Base-by-base conservation (phyloP, 441 rosid species). In the Aleurites moluccanus region DNA sequence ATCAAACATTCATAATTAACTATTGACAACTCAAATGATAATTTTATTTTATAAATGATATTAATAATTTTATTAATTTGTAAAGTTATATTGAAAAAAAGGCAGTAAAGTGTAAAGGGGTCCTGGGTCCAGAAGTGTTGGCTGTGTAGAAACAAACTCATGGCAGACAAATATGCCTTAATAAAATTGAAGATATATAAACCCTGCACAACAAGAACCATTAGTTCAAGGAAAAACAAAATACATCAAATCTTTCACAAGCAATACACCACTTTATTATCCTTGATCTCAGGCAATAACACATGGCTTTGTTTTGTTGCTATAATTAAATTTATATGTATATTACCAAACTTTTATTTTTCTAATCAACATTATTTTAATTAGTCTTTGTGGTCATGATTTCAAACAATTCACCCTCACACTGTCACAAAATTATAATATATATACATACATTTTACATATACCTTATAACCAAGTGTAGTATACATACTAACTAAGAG, bases 241-340 rank as follows among this genome's bases (percentile, higher is more conserved):
- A 68, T 10, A 27, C 75, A 71, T 78, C 80, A 81, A 80, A 74
- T 79, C 77, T 74, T 18, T 70, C 25, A 23, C 57, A 68, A 60
- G 52, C 74, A 65, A 62, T 52, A 49, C 71, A 53, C 63, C 49
- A 70, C 49, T 69, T 76, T 53, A 60, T 77, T 67, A 72, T 61
- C 78, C 79, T 78, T 73, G 72, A 78, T 83, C 70, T 72, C 59
- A 75, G 85, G 78, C 83, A 69, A 78, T 65, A 59, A 64, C 90
- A 89, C 92, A 86, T 87, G 89, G 73, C 87, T 77, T 83, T 78
- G 88, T 85, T 77, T 83, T 75, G 87, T 67, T 81, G 14, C 30
- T 16, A 64, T 76, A 57, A 79, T 56, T 55, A 21, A 21, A 23
- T 2, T 10, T 57, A 35, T 20, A 63, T 79, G 69, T 55, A 38